These are phyloP conservation scores for Xylaria sp. DNA, from an alignment of 2,329 filamentous ascomycete species.

Conservation along the genomic window DNA sequence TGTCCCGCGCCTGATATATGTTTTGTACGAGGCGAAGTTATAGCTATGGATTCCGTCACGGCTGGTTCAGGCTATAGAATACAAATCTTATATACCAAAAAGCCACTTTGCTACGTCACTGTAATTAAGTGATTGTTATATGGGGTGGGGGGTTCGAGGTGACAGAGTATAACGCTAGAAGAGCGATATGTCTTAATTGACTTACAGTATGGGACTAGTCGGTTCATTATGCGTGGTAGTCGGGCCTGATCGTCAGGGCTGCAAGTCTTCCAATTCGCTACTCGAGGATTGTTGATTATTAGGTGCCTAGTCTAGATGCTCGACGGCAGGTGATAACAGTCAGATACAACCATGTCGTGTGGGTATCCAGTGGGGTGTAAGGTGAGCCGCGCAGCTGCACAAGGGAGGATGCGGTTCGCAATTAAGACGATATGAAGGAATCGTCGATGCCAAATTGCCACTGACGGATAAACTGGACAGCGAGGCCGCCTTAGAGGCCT, in stretches of 20 bases:
- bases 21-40: not conserved
- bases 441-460: slow-evolving; percentile 43
- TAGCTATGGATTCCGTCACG: not conserved
- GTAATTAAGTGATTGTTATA: slow-evolving; percentile 5
- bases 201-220: slow-evolving; percentile 23
- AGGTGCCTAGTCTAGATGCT: slow-evolving; percentile 31
- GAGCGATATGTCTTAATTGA: slow-evolving; percentile 23
- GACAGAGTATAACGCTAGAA: slow-evolving; percentile 12
- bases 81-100: slow-evolving; percentile 5
- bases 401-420: slow-evolving; percentile 34
- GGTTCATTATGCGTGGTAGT: slow-evolving; percentile 25
- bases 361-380: slow-evolving; percentile 27
- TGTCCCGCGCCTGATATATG: slow-evolving; percentile 2
- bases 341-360: slow-evolving; percentile 31
- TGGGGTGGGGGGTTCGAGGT: slow-evolving; percentile 25
- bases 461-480: slow-evolving; percentile 46
- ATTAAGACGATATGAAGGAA: slow-evolving; percentile 38
- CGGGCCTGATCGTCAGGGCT: slow-evolving; percentile 39
- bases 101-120: slow-evolving; percentile 30
- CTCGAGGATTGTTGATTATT: slow-evolving; percentile 8
- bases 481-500: slow-evolving; percentile 28
- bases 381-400: slow-evolving; percentile 28
- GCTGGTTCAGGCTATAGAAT: slow-evolving; percentile 27
- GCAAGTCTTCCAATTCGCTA: slow-evolving; percentile 38
- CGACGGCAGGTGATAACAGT: slow-evolving; percentile 32